Base-by-base conservation (phyloP, 148 eudicot species). In the Suaeda aralocaspica region DNA sequence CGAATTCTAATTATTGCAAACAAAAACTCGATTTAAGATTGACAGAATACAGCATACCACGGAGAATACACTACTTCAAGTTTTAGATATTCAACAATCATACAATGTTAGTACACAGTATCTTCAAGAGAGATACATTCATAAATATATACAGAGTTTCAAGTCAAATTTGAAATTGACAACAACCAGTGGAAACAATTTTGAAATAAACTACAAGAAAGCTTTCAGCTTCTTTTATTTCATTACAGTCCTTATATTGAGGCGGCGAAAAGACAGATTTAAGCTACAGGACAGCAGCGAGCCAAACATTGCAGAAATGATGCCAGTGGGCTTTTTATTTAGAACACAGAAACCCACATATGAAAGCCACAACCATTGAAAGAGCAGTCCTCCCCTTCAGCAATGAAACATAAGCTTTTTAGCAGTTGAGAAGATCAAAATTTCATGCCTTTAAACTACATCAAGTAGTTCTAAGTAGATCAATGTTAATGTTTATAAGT, bases 331-430 rank as follows among this genome's bases (percentile, higher is more conserved):
- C 44, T n/a, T n/a, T 36, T 60, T 60, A 6, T 31, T 34, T n/a
- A 30, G 2, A 31, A 30, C 10, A 19, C 9, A 60, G 13, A 60
- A 16, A 1, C 18, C 21, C 13, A 48, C 63, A 29, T n/a, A 68
- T 19, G 25, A 42, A 57, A 21, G 46, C 39, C 7, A 9, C 60
- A 52, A 56, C 30, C 34, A 49, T 63, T 51, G 7, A 34, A 26
- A 14, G 50, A 39, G 66, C 61, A 72, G 12, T 25, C 66, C 52
- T 53, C 31, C 50, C 67, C 64, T 63, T 30, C 49, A 26, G 41
- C 50, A 63, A 9, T 21, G 49, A 28, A 22, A 34, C 3, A 63
- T 41, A 41, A 36, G 50, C 48, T 42, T 41, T 21, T 62, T 41
- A 39, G 1, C 67, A 63, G 67, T 63, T 13, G 19, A 63, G 50